These are phyloP conservation scores for Tricladium varicosporioides DNA, from an alignment of 2,329 filamentous ascomycete species.

Conservation along the genomic window DNA sequence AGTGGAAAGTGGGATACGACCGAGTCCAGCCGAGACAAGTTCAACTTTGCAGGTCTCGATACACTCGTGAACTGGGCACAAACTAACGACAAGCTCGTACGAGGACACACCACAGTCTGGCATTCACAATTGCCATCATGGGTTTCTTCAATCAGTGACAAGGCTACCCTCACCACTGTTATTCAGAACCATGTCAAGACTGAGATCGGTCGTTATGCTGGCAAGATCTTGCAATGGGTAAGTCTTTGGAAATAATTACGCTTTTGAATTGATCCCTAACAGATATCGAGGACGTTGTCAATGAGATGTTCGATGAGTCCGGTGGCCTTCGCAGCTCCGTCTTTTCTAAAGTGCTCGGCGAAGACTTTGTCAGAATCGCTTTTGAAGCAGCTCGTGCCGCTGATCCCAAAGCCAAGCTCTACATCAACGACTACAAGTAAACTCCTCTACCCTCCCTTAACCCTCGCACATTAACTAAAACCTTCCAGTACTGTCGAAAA, in stretches of 20 bases:
- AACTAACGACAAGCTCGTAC: constrained; percentile 53
- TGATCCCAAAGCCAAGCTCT: constrained; percentile 65
- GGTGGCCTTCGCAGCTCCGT: constrained; percentile 52
- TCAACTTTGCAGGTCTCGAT: constrained; percentile 13
- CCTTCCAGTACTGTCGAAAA: constrained; percentile 12
- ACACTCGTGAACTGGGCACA: constrained; percentile 36
- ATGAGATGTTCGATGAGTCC: constrained; percentile 56
- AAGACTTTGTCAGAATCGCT: constrained; percentile 66
- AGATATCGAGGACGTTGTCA: constrained; percentile 52
- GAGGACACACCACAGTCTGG: constrained; percentile 66
- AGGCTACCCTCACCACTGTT: constrained; percentile 48
- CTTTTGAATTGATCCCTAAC: background rate
- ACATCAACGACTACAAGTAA: constrained; percentile 68
- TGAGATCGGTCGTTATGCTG: constrained; percentile 57
- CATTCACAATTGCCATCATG: constrained; percentile 56
- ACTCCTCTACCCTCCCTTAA: background rate
- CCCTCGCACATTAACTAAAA: constrained; percentile 32
- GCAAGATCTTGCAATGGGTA: constrained; percentile 56
- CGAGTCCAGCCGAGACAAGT: constrained; percentile 29
- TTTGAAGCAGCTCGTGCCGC: constrained; percentile 65
- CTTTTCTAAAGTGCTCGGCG: constrained; percentile 65
- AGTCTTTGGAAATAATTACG: background rate
- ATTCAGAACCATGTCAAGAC: constrained; percentile 59
- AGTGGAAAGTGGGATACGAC: constrained; percentile 15
- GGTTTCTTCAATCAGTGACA: constrained; percentile 55